Percentiles rank a stretch among this genome's conserved stretches.
Evolutionary conservation across 352 stramenopile genomes (phyloP).

Genomic region (Globisporangium spiculum): DNA sequence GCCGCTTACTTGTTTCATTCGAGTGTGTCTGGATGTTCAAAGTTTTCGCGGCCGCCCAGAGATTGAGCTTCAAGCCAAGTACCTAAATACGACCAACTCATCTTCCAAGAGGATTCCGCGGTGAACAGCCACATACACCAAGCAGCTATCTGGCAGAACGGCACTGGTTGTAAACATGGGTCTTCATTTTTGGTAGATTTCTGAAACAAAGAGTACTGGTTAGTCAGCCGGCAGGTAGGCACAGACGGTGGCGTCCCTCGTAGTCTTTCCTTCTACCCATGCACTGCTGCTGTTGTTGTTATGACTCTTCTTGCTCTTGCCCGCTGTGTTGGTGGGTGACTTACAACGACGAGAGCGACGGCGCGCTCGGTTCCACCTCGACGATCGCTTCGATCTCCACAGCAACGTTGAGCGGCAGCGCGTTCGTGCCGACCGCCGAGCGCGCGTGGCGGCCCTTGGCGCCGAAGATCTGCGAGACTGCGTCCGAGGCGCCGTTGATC

Average conservation of each 20-base stretch:
- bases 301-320: background rate
- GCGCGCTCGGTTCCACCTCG: slow-evolving; percentile 63
- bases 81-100: too few species aligned
- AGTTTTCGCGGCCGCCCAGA: too few species aligned
- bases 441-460: slow-evolving; percentile 73
- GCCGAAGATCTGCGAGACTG: slow-evolving; percentile 76
- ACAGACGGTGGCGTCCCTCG: too few species aligned
- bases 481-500: slow-evolving; percentile 92
- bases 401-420: slow-evolving; percentile 90
- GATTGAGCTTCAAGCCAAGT: too few species aligned
- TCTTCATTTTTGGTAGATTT: background rate
- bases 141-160: too few species aligned
- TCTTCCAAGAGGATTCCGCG: too few species aligned
- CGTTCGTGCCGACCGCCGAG: slow-evolving; percentile 92
- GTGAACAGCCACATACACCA: too few species aligned
- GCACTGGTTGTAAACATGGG: background rate
- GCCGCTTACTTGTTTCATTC: too few species aligned
- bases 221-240: background rate
- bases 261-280: background rate
- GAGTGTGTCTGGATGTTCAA: too few species aligned
- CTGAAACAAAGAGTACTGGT: background rate
- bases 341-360: slow-evolving; percentile 24
- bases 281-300: background rate
- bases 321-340: background rate
- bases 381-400: slow-evolving; percentile 96